Conservation (phyloP, 305 asterid genomes). For the Rubia peregrina region DNA sequence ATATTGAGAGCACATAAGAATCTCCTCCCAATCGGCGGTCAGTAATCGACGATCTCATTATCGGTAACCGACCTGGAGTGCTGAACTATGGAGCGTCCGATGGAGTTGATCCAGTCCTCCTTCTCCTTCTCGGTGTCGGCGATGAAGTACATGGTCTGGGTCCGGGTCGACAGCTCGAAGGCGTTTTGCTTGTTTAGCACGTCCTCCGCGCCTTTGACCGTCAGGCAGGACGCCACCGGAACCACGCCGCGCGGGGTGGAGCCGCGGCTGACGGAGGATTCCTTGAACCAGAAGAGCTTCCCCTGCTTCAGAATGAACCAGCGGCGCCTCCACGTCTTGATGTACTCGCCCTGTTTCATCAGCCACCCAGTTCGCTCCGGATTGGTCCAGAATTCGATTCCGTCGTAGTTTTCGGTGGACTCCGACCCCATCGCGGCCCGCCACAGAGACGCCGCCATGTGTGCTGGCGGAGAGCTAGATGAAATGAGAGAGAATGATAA, state of each 20-base stretch:
- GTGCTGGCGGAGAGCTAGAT: conserved; percentile 3
- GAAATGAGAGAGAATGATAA: background rate
- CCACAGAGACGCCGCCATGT: conserved; percentile 39
- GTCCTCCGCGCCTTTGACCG: conserved; percentile 96
- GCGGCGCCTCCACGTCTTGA: conserved; percentile 86
- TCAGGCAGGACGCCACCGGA: conserved; percentile 67
- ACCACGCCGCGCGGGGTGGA: conserved; percentile 83
- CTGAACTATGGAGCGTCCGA: conserved; percentile 91
- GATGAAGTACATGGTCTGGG: conserved; percentile 51
- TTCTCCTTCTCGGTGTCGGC: conserved; percentile 53
- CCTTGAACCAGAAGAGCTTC: conserved; percentile 97
- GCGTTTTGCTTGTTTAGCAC: conserved; percentile 59
- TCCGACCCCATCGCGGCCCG: conserved; percentile 39
- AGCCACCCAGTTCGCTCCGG: conserved; percentile 48
- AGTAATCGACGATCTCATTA: conserved; percentile 72
- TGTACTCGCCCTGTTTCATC: conserved; percentile 45
- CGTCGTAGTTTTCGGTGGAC: conserved; percentile 30
- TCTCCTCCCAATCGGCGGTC: conserved; percentile 27
- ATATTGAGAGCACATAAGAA: too few relatives aligned
- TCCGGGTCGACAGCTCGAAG: conserved; percentile 48
- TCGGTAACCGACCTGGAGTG: conserved; percentile 85
- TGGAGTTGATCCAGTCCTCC: conserved; percentile 86
- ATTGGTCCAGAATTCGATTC: conserved; percentile 36
- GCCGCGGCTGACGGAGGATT: conserved; percentile 47
- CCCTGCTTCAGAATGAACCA: conserved; percentile 97